Evolutionary conservation across 208 protist genomes (phyloP).

Genomic region (Trypanosomatidae sp.): DNA sequence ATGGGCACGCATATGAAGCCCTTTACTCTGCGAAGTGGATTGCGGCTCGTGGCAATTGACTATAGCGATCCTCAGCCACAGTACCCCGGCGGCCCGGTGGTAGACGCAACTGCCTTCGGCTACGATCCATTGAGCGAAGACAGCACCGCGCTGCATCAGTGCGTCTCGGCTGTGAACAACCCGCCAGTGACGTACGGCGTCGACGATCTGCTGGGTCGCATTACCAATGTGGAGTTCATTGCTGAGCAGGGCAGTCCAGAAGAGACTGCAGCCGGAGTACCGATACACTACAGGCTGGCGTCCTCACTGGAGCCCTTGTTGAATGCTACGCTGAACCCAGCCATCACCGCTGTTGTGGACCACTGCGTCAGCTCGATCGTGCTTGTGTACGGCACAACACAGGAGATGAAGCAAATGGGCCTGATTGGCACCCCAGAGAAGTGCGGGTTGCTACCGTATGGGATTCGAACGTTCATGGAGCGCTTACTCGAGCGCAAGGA

Average conservation of each 20-base stretch:
- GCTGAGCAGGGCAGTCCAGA: conserved; percentile 20
- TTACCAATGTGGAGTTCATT: conserved; percentile 74
- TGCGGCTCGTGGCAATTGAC: conserved; percentile 38
- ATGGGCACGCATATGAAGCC: conserved; percentile 24
- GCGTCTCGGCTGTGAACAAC: conserved; percentile 48
- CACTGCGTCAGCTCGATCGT: conserved; percentile 78
- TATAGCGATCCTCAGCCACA: conserved; percentile 28
- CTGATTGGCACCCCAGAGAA: conserved; percentile 79
- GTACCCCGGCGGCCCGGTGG: conserved; percentile 28
- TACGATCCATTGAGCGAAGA: conserved; percentile 49
- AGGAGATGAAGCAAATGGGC: conserved; percentile 90
- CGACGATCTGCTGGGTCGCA: conserved; percentile 50
- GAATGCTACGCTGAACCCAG: conserved; percentile 51
- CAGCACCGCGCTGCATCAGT: conserved; percentile 39
- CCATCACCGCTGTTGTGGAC: conserved; percentile 69
- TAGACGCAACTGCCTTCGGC: conserved; percentile 18
- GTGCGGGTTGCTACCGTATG: conserved; percentile 74
- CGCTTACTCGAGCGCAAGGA: conserved; percentile 43
- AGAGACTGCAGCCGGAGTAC: conserved; percentile 17
- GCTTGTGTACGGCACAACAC: conserved; percentile 83
- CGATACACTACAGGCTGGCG: conserved; percentile 50
- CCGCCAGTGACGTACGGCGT: conserved; percentile 51
- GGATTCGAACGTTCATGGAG: conserved; percentile 70
- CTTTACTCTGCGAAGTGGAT: conserved; percentile 34
- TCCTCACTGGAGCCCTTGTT: conserved; percentile 56